These are phyloP conservation scores for Aspergillus calidoustus DNA, from an alignment of 2,329 filamentous ascomycete genomes.

Conservation along the genomic window DNA sequence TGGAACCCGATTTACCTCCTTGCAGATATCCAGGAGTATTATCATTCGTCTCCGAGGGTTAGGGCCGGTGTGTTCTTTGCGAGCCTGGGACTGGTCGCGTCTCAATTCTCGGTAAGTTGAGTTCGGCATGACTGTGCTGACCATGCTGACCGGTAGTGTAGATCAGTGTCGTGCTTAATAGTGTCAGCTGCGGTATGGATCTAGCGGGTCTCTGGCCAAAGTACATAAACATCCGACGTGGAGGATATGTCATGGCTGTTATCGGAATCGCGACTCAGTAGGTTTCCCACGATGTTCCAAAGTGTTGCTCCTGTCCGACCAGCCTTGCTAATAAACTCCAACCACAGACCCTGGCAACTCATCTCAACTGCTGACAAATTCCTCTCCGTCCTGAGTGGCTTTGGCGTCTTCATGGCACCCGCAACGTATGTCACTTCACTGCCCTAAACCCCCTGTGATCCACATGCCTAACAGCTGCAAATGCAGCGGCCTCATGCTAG, in stretches of 20 bases:
- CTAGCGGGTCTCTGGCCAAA: conserved; percentile 57
- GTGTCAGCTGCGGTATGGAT: conserved; percentile 53
- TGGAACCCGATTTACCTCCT: conserved; percentile 15
- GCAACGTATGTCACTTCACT: conserved; percentile 6
- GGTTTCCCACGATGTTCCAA: no score
- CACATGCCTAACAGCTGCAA: background rate
- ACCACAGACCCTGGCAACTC: conserved; percentile 56
- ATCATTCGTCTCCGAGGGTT: conserved; percentile 2
- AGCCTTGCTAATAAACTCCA: background rate
- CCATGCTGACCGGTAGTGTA: conserved; percentile 50
- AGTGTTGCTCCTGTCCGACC: background rate
- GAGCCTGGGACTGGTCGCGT: conserved; percentile 40
- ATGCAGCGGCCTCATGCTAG: conserved; percentile 34
- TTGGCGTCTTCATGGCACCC: conserved; percentile 31
- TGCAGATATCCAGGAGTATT: conserved; percentile 9
- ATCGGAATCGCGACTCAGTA: conserved; percentile 17
- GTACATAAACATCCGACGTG: conserved; percentile 62
- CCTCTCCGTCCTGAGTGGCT: conserved; percentile 52
- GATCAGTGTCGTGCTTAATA: conserved; percentile 35
- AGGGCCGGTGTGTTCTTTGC: conserved; percentile 12
- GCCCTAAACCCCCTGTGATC: background rate
- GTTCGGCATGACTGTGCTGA: conserved; percentile 40
- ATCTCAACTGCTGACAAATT: conserved; percentile 53
- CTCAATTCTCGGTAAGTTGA: conserved; percentile 45
- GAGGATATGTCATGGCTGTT: conserved; percentile 43